Percentiles rank a stretch among this genome's conserved stretches.
Evolutionary conservation across 257 asterid species (phyloP).

Genomic region (Primulina huaijiensis): DNA sequence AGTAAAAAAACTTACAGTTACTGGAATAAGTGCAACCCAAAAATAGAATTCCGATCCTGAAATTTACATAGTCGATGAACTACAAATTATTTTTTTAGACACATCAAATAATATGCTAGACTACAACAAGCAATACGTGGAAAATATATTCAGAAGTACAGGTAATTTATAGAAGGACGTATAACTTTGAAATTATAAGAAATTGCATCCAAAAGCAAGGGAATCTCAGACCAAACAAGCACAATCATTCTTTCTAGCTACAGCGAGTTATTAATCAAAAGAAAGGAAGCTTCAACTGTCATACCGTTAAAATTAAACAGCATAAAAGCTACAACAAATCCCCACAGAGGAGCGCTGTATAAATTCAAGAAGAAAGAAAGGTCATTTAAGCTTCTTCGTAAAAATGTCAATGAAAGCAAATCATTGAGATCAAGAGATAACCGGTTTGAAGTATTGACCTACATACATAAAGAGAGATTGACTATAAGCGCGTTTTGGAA

Average conservation of each 20-base stretch:
- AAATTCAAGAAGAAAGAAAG: neutral
- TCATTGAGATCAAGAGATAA: too few relatives aligned
- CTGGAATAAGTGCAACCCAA: slow-evolving; percentile 95
- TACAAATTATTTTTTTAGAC: slow-evolving; percentile 22
- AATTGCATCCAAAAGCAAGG: neutral
- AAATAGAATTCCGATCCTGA: slow-evolving; percentile 98
- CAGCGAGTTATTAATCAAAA: neutral
- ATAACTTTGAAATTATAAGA: too few relatives aligned
- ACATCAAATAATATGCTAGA: neutral
- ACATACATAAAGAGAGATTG: too few relatives aligned
- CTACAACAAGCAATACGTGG: neutral
- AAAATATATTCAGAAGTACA: slow-evolving; percentile 7
- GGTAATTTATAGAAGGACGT: neutral
- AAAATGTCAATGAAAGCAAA: neutral
- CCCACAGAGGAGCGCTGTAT: slow-evolving; percentile 94
- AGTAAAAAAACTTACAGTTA: slow-evolving; percentile 55
- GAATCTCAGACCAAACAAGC: too few relatives aligned
- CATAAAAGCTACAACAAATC: slow-evolving; percentile 97
- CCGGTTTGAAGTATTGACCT: too few relatives aligned
- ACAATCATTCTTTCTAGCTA: too few relatives aligned
- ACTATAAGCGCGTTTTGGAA: too few relatives aligned
- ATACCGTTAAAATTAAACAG: slow-evolving; percentile 78
- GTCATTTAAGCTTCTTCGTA: slow-evolving; percentile 25
- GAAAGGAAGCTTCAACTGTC: neutral
- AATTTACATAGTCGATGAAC: slow-evolving; percentile 20